phyloP scores from a whole-genome alignment of 2,329 filamentous ascomycete genomes.

The Arthrobotrys pseudoclavata region DNA sequence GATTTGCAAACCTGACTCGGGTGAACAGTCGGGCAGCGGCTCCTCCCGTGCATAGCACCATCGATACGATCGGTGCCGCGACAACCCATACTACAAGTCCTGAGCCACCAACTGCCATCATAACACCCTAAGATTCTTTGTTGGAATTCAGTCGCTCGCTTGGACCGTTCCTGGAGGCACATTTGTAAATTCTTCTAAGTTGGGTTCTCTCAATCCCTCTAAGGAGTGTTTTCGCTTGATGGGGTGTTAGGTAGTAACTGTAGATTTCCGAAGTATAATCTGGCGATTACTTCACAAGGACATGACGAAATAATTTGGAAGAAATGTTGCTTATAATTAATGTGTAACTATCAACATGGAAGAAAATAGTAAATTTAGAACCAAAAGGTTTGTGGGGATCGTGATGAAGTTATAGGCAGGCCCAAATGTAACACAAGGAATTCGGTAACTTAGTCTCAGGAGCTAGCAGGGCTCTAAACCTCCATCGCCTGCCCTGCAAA shows the following conservation, averaged over 20 bases:
- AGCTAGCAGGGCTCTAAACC: not conserved
- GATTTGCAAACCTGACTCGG: conserved; percentile 22
- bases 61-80: conserved; percentile 18
- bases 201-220: not conserved
- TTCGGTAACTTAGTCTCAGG: not conserved
- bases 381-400: not conserved
- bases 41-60: conserved; percentile 37
- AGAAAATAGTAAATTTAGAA: conserved; percentile 23
- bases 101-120: conserved; percentile 9
- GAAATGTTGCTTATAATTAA: not conserved
- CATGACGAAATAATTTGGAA: not conserved
- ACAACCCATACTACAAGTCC: conserved; percentile 6
- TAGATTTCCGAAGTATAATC: not conserved
- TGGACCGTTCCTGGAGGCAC: conserved; percentile 3
- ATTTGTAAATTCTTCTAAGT: not conserved
- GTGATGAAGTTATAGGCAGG: conserved; percentile 21
- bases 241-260: not conserved
- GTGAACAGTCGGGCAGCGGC: conserved; percentile 19
- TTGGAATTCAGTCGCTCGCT: conserved; percentile 10
- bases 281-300: not conserved
- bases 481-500: not conserved
- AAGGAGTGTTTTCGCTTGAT: not conserved
- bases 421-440: conserved; percentile 22
- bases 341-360: not conserved
- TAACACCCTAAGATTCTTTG: not conserved